A percentile compares a stretch with the other conserved stretches of the same genome.
Conservation (phyloP, 768 basidiomycete genomes). For the Rhizopogon roseolus region DNA sequence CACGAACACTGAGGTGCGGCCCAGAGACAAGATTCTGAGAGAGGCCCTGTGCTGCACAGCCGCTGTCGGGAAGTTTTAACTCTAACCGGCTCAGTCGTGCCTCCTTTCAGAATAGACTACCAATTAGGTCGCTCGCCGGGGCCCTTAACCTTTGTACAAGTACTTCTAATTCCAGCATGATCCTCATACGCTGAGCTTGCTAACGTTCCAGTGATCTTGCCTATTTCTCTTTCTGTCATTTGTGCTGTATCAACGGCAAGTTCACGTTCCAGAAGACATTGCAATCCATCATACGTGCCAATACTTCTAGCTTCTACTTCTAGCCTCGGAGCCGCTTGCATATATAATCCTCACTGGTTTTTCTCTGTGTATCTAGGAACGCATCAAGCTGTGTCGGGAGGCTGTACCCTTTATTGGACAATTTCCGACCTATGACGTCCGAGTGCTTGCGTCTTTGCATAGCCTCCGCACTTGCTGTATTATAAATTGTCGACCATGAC, state of each 20-base stretch:
- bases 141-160: too few relatives aligned
- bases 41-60: too few relatives aligned
- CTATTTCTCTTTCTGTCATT: too few relatives aligned
- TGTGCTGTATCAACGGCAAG: neutral
- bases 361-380: neutral
- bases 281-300: neutral
- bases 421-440: neutral
- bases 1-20: too few relatives aligned
- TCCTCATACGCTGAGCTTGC: too few relatives aligned
- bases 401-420: neutral
- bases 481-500: neutral
- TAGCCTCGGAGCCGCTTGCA: neutral
- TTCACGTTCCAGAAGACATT: neutral
- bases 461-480: neutral
- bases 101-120: too few relatives aligned
- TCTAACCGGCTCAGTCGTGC: too few relatives aligned
- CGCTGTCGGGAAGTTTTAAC: too few relatives aligned
- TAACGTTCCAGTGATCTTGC: too few relatives aligned
- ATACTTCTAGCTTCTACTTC: neutral
- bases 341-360: neutral
- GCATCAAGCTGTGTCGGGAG: neutral
- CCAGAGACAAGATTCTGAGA: too few relatives aligned
- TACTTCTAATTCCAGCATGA: too few relatives aligned
- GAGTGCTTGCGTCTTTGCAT: neutral
- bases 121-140: too few relatives aligned